These are phyloP conservation scores for Chaetomium globosum DNA, from an alignment of 2,329 filamentous ascomycete genomes.

Conservation along the genomic window DNA sequence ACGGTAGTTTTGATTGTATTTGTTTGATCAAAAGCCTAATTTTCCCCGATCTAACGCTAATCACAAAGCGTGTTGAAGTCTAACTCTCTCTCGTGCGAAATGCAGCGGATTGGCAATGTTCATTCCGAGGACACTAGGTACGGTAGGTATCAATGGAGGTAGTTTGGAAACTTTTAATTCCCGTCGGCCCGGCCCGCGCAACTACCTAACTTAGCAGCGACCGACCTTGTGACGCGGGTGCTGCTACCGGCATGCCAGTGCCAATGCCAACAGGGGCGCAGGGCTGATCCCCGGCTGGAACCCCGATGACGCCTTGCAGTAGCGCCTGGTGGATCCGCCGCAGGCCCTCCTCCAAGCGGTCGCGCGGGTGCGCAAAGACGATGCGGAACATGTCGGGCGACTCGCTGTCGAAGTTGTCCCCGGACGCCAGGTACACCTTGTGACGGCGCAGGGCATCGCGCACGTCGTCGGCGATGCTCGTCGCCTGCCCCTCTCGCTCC, in stretches of 20 bases:
- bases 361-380: constrained; percentile 6
- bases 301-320: constrained; percentile 2
- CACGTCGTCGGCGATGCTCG: not conserved
- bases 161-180: too few relatives aligned
- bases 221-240: constrained; percentile 4
- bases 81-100: constrained; percentile 1
- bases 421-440: constrained; percentile 5
- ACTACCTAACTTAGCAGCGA: constrained; percentile 2
- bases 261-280: constrained; percentile 3
- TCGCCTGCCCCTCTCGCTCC: not conserved
- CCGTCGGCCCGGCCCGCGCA: constrained; percentile 2
- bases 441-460: constrained; percentile 4
- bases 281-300: constrained; percentile 6
- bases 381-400: constrained; percentile 5
- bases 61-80: constrained; percentile 3
- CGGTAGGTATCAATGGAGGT: too few relatives aligned
- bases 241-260: not conserved
- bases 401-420: constrained; percentile 3
- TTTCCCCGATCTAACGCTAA: not conserved
- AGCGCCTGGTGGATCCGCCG: constrained; percentile 7
- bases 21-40: not conserved
- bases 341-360: constrained; percentile 4
- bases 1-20: too few relatives aligned
- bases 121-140: constrained; percentile 4
- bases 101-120: constrained; percentile 2